Evolutionary conservation across 441 rosid genomes (phyloP), one percentile per base, ranked within the genome.

Genomic region (Erysimum cheiri): DNA sequence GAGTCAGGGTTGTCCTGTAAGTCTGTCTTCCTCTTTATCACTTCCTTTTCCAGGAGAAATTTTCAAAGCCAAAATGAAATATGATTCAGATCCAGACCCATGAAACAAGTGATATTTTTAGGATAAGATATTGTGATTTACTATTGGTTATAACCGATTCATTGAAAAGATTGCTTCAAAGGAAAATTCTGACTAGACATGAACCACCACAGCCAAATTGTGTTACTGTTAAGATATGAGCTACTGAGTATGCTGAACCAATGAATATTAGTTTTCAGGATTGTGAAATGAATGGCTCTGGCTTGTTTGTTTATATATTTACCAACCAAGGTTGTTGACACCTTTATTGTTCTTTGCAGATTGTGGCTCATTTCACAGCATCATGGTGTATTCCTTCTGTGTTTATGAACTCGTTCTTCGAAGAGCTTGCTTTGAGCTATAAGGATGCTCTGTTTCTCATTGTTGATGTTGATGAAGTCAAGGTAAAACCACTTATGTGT

Each of bases 371-470:
- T 82, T 94, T 94, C 58, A 85, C 96, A 52, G 97, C 99, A 59
- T 63, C 88, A 40, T 92, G 99, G 99, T 95, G 98, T 60, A 73
- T 88, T 65, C 99, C 97, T 55, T 96, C 99, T 8, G 90, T 91
- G 82, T 93, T 77, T 22, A 92, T 96, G 99, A 92, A 84, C 58
- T 88, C 91, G 0, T 70, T 80, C 64, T 86, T 90, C 49, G 92
- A 89, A 77, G 96, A 91, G 56, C 64, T 91, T 60, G 89, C 98
- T 2, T 78, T 84, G 11, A 59, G 69, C 72, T 78, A 78, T 75
- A 88, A 85, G 19, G 96, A 92, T 78, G 85, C 60, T 77, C 76
- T 89, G 58, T 95, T 95, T 81, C 93, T 95, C 70, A 66, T 75
- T 19, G 91, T 92, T 56, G 97, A 95, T 75, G 98, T 95, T 24